These are phyloP conservation scores for Coprinopsis strossmayeri DNA, from an alignment of 768 basidiomycete genomes.

Conservation along the genomic window DNA sequence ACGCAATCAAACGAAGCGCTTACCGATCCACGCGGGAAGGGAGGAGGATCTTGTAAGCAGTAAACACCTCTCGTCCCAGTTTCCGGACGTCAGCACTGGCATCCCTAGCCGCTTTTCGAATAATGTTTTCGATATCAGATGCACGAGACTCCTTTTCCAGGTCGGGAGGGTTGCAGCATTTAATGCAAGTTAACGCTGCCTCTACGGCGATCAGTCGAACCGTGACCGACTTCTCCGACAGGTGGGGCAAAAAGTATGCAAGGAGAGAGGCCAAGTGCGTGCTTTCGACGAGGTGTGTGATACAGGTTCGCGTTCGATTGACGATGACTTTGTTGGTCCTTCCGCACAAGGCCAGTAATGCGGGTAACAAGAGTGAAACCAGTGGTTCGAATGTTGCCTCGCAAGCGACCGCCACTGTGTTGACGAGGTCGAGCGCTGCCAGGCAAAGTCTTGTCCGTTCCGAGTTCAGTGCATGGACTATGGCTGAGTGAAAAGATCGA, in stretches of 20 bases:
- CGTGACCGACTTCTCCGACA: slow-evolving; percentile 64
- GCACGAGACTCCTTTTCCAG: slow-evolving; percentile 63
- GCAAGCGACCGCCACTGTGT: slow-evolving; percentile 44
- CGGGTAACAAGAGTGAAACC: slow-evolving; percentile 59
- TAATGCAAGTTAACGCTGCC: slow-evolving; percentile 56
- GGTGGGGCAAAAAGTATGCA: slow-evolving; percentile 47
- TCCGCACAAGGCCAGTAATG: slow-evolving; percentile 58
- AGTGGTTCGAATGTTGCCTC: slow-evolving; percentile 62
- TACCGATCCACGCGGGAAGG: slow-evolving; percentile 66
- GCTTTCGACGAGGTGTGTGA: slow-evolving; percentile 54
- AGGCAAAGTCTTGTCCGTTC: slow-evolving; percentile 71
- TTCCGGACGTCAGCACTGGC: slow-evolving; percentile 72
- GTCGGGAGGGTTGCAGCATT: slow-evolving; percentile 75
- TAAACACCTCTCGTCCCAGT: slow-evolving; percentile 63
- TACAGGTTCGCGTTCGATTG: slow-evolving; percentile 54
- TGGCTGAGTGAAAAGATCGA: slow-evolving; percentile 43
- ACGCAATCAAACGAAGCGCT: background rate
- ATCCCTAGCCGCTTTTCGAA: slow-evolving; percentile 62
- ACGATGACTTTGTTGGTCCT: slow-evolving; percentile 77
- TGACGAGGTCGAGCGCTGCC: slow-evolving; percentile 57
- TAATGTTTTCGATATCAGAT: slow-evolving; percentile 62
- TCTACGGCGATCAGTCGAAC: slow-evolving; percentile 63
- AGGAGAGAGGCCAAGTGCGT: slow-evolving; percentile 64
- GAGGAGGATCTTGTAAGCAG: slow-evolving; percentile 65
- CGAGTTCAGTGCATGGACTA: slow-evolving; percentile 58